These are phyloP conservation scores for Magnaporthales sp. DNA, from an alignment of 2,329 filamentous ascomycete genomes.

Conservation along the genomic window DNA sequence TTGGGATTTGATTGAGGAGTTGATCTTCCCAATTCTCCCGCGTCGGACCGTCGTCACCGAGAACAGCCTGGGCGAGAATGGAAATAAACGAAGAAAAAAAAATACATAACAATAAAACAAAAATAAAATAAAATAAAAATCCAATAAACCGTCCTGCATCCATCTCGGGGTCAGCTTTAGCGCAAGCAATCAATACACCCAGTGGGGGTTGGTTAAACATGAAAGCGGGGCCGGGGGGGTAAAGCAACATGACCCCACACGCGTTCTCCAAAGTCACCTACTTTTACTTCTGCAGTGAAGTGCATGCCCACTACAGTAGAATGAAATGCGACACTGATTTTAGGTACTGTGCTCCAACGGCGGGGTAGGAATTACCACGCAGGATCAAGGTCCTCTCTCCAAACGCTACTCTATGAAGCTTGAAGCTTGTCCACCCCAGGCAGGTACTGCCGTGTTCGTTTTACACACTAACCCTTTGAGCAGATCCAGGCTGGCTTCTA, in stretches of 20 bases:
- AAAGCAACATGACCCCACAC: not conserved
- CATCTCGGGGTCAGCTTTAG: not conserved
- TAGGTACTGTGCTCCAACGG: not conserved
- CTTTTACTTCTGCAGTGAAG: not conserved
- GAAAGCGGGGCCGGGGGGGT: not conserved
- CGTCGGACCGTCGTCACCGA: constrained; percentile 46
- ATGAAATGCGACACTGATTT: not conserved
- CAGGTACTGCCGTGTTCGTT: not conserved
- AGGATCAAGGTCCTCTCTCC: too few relatives aligned
- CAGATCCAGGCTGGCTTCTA: too few relatives aligned
- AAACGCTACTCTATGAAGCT: not conserved
- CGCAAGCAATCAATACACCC: not conserved
- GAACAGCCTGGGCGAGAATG: constrained; percentile 20
- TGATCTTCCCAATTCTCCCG: constrained; percentile 26
- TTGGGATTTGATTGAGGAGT: constrained; percentile 13
- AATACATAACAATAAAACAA: not conserved
- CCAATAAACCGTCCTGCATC: not conserved
- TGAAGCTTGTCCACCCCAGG: not conserved
- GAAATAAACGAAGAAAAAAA: not conserved
- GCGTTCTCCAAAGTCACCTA: not conserved
- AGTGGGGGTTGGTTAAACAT: not conserved
- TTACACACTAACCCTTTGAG: not conserved
- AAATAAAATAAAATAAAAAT: not conserved
- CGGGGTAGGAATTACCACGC: not conserved
- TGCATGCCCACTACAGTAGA: not conserved